Evolutionary conservation across 2,329 filamentous ascomycete genomes (phyloP).

Genomic region (Neophaeococcomyces aloes): DNA sequence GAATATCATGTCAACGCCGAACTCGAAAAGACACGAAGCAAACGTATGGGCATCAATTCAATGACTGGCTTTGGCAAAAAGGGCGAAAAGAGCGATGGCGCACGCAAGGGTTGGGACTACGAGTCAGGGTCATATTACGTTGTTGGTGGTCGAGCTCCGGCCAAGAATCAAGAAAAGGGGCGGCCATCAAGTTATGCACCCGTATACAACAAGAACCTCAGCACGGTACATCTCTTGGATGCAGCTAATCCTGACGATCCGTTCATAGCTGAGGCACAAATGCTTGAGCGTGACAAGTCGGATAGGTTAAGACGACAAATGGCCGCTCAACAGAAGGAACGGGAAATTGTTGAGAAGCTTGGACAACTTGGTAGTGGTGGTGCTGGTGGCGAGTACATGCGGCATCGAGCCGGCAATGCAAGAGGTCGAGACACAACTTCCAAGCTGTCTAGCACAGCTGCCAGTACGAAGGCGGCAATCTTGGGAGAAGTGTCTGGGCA

Average conservation of each 20-base stretch:
- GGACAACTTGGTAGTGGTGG: constrained; percentile 24
- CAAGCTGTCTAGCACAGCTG: background rate
- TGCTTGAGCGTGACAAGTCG: constrained; percentile 31
- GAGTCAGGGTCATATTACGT: constrained; percentile 8
- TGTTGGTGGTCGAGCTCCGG: background rate
- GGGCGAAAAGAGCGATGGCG: constrained; percentile 11
- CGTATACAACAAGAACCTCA: background rate
- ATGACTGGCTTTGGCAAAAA: constrained; percentile 39
- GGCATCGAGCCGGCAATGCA: constrained; percentile 18
- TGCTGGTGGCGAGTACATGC: constrained; percentile 37
- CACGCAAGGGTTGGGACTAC: constrained; percentile 22
- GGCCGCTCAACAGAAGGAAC: constrained; percentile 34
- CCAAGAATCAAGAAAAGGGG: background rate
- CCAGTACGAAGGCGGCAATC: constrained; percentile 5
- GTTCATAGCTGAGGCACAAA: constrained; percentile 31
- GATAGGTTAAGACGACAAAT: constrained; percentile 34
- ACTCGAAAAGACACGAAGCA: constrained; percentile 57
- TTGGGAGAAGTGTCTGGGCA: constrained; percentile 3
- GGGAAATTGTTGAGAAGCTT: constrained; percentile 35
- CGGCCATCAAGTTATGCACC: background rate
- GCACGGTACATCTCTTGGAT: constrained; percentile 32
- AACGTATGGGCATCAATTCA: constrained; percentile 69
- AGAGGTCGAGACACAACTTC: background rate
- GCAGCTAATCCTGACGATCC: constrained; percentile 25
- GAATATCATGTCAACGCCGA: constrained; percentile 84